Evolutionary conservation across 2,329 filamentous ascomycete genomes (phyloP).

Genomic region (Juglanconis oblonga): DNA sequence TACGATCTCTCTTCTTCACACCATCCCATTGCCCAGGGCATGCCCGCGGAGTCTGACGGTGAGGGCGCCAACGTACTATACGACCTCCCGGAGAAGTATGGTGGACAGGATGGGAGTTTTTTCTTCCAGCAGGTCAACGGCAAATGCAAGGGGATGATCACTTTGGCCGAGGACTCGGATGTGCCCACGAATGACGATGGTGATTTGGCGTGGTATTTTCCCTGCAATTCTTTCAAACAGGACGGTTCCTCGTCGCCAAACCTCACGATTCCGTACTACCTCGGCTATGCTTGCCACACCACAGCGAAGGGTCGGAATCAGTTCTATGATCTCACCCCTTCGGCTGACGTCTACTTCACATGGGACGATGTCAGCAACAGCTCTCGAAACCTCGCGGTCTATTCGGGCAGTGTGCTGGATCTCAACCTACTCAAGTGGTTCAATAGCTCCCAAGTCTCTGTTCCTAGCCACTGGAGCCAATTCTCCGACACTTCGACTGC

Average conservation of each 20-base stretch:
- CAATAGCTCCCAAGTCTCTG: conserved; percentile 73
- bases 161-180: conserved; percentile 64
- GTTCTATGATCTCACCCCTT: conserved; percentile 70
- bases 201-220: conserved; percentile 93
- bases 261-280: conserved; percentile 68
- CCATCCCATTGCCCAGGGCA: conserved; percentile 78
- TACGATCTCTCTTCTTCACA: conserved; percentile 76
- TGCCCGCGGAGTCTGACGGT: conserved; percentile 53
- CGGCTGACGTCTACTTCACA: conserved; percentile 90
- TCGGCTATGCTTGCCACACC: conserved; percentile 89
- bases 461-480: conserved; percentile 75
- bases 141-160: conserved; percentile 90
- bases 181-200: conserved; percentile 72
- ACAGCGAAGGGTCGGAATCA: conserved; percentile 61
- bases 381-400: conserved; percentile 87
- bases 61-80: conserved; percentile 75
- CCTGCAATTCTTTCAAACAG: conserved; percentile 87
- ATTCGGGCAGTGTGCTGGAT: conserved; percentile 90
- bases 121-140: conserved; percentile 98
- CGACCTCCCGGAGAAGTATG: conserved; percentile 76
- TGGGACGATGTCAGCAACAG: conserved; percentile 92
- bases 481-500: conserved; percentile 65
- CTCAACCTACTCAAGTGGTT: conserved; percentile 88
- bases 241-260: conserved; percentile 84
- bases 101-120: conserved; percentile 92